phyloP scores from a whole-genome alignment of 1,284 basidiomycete genomes.

The Austroboletus novae-zelandiae region DNA sequence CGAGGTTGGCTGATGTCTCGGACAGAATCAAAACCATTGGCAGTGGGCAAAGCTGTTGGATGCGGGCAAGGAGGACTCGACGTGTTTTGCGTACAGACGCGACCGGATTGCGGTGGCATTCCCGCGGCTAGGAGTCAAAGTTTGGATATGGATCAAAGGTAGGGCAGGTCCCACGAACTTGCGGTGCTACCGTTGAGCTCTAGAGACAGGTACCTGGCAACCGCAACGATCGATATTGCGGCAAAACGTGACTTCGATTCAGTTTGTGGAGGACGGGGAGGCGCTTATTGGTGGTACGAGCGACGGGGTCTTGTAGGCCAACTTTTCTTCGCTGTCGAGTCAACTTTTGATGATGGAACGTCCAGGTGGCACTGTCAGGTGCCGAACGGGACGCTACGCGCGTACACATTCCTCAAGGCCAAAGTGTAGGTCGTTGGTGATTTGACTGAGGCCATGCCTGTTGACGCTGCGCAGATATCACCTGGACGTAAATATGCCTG shows the following conservation, averaged over 20 bases:
- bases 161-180: neutral
- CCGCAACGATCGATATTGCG: slow-evolving; percentile 56
- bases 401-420: slow-evolving; percentile 52
- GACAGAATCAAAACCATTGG: slow-evolving; percentile 53
- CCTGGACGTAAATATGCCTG: slow-evolving; percentile 48
- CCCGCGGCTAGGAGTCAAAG: slow-evolving; percentile 53
- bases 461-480: slow-evolving; percentile 37
- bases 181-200: slow-evolving; percentile 1
- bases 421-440: slow-evolving; percentile 47
- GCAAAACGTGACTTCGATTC: slow-evolving; percentile 58
- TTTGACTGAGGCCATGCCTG: neutral
- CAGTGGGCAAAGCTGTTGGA: slow-evolving; percentile 53
- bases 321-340: neutral
- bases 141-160: slow-evolving; percentile 66
- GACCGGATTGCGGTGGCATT: slow-evolving; percentile 63
- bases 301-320: slow-evolving; percentile 58
- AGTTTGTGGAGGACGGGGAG: slow-evolving; percentile 58
- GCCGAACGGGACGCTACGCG: slow-evolving; percentile 59
- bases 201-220: slow-evolving; percentile 50
- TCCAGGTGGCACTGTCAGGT: slow-evolving; percentile 61
- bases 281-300: slow-evolving; percentile 64
- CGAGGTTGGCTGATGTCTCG: neutral
- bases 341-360: slow-evolving; percentile 9
- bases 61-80: slow-evolving; percentile 43
- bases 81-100: slow-evolving; percentile 53